Evolutionary conservation across 352 stramenopile genomes (phyloP), one percentile per base, ranked within the genome.

Genomic region (Phytophthora pistaciae): DNA sequence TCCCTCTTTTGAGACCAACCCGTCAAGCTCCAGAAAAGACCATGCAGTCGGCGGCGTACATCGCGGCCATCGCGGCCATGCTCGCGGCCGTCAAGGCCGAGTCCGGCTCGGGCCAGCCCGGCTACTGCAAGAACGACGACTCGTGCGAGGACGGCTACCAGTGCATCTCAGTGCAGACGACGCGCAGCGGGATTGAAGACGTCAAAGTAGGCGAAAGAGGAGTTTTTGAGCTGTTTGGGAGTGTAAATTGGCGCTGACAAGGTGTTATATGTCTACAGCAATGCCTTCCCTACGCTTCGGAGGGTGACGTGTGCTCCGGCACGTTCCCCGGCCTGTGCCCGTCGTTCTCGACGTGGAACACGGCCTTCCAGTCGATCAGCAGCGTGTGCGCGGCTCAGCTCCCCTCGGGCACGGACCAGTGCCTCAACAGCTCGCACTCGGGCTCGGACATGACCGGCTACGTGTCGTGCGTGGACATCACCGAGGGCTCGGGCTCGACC

Each of bases 91-190:
- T 73, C 33, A 61, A 75, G 20, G 83, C 75, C 67, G 76, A 76
- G 57, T 87, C 82, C 13, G 79, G 69, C 55, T 79, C 70, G 23
- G 71, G 68, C 52, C 67, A 91, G 69, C 67, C 85, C 0, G 86
- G 86, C 52, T 90, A 85, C 75, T 94, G 86, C 63, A 80, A 89
- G 38, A 74, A 91, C 74, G 66, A 78, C 60, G 71, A 56, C 27
- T 77, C 72, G n/a, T 94, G 86, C 64, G 77, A 83, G 65, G 25
- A 60, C 1, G 73, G 75, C 38, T 94, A 92, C 81, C 77, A 79
- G 68, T 94, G 87, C 65, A 82, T 94, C 60, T 80, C 67, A 42
- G 82, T 94, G 60, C 87, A 94, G 80, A 94, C 87, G n/a, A 96
- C 87, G 59, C 87, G 88, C 44, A 75, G 74, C 25, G 77, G 70